Evolutionary conservation across 371 early-diverging fungal species (phyloP).

Genomic region (Capillidium heterosporum): DNA sequence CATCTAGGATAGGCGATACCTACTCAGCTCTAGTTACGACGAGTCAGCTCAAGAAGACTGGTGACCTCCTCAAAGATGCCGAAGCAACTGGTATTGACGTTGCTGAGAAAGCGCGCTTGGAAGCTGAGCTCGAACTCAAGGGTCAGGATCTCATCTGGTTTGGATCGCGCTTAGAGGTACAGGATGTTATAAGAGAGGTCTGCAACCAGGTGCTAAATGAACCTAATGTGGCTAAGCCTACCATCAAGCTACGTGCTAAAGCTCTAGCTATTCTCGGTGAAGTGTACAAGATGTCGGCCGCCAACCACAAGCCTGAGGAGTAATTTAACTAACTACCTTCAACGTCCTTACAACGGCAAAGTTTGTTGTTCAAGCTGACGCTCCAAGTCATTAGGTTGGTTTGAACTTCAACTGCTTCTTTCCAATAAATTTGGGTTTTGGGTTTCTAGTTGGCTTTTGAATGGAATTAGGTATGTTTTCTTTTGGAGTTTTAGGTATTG

Average conservation of each 20-base stretch:
- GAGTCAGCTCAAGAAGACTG: slow-evolving; percentile 72
- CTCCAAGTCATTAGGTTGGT: too few relatives aligned
- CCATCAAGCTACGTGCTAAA: slow-evolving; percentile 33
- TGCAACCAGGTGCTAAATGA: slow-evolving; percentile 72
- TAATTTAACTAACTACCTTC: too few relatives aligned
- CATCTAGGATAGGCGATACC: slow-evolving; percentile 44
- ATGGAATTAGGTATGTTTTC: too few relatives aligned
- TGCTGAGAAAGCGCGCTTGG: slow-evolving; percentile 35
- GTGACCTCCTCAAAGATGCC: slow-evolving; percentile 66
- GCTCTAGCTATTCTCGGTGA: slow-evolving; percentile 56
- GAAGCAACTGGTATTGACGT: slow-evolving; percentile 58
- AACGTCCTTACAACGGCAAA: too few relatives aligned
- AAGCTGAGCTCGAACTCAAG: slow-evolving; percentile 50
- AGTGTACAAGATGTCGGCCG: slow-evolving; percentile 23
- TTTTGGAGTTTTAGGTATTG: too few relatives aligned
- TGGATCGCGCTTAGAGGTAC: slow-evolving; percentile 85
- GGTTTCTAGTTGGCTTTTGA: too few relatives aligned
- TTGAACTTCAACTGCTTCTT: too few relatives aligned
- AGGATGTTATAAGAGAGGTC: slow-evolving; percentile 74
- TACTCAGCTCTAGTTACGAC: slow-evolving; percentile 78
- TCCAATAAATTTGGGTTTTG: too few relatives aligned
- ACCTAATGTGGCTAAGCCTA: slow-evolving; percentile 23
- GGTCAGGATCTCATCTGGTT: slow-evolving; percentile 85
- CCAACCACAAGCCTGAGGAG: too few relatives aligned
- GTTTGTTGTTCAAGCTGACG: too few relatives aligned